Conservation (phyloP, 176 grass and related monocot species). For the Lolium multiflorum region DNA sequence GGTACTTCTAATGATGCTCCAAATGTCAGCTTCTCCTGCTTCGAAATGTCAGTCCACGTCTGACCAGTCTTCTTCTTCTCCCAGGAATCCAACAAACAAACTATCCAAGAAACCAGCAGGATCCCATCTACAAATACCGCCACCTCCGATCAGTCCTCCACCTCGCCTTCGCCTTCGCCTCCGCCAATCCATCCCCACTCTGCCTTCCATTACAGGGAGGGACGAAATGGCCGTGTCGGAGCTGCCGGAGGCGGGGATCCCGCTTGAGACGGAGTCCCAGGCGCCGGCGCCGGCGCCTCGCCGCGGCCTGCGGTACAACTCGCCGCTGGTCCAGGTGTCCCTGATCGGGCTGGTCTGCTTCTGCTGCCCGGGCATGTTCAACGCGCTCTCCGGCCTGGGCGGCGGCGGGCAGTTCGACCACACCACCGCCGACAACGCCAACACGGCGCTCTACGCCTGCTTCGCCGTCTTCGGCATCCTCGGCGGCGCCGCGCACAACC, state of each 20-base stretch:
- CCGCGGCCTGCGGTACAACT: slow-evolving; percentile 64
- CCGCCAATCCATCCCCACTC: background rate
- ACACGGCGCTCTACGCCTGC: slow-evolving; percentile 90
- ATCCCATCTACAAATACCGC: slow-evolving; percentile 33
- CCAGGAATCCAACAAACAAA: background rate
- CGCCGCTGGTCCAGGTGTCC: slow-evolving; percentile 75
- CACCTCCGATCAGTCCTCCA: too few species aligned
- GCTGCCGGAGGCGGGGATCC: background rate
- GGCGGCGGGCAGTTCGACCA: slow-evolving; percentile 83
- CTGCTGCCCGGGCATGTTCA: slow-evolving; percentile 99
- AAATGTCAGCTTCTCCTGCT: background rate
- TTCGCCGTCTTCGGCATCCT: slow-evolving; percentile 86
- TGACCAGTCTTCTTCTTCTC: background rate
- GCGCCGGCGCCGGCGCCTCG: background rate
- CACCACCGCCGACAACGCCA: slow-evolving; percentile 80
- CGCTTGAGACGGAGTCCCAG: background rate
- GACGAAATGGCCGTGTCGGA: slow-evolving; percentile 16
- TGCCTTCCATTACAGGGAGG: background rate
- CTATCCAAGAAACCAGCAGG: background rate
- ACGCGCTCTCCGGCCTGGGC: slow-evolving; percentile 90
- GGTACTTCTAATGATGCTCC: slow-evolving; percentile 6
- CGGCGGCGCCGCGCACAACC: slow-evolving; percentile 81
- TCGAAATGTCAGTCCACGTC: background rate
- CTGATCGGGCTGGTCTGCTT: slow-evolving; percentile 90
- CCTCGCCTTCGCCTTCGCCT: background rate